Evolutionary conservation across 1,284 basidiomycete species (phyloP), one percentile per base, ranked within the genome.

Genomic region (Bjerkandera adusta): DNA sequence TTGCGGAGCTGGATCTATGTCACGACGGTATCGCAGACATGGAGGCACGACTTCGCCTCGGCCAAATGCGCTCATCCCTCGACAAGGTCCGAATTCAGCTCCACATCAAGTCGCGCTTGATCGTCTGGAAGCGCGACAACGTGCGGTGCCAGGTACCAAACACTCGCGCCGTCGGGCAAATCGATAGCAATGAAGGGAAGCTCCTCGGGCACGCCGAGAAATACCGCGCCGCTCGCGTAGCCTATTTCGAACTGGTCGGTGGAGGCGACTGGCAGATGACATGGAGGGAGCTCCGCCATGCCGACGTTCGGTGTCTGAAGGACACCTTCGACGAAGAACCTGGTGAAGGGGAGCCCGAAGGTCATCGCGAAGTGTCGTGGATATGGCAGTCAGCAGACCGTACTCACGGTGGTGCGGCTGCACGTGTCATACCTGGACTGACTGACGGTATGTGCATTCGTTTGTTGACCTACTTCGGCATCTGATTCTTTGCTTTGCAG

Each of bases 11-110:
- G 5, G n/a, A n/a, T 15, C 47, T 47, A n/a, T 43, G 36, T 25
- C 41, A 38, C n/a, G 45, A 36, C 4, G 7, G 45, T 47, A 7
- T 2, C 11, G 1, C n/a, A 21, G 24, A n/a, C n/a, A 52, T 56
- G 37, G 66, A 70, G 46, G 57, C 54, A 25, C 45, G 52, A 0
- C 54, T 69, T 21, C 59, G 63, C 0, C 55, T 54, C 20, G 63
- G 59, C 1, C 63, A 67, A 37, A 61, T 59, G 1, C 41, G 51
- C 3, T 59, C 57, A 5, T 34, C 51, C 0, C 56, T 70, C 0
- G 55, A 61, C 5, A 48, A 61, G 5, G 40, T 68, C 6, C 59
- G 64, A 1, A 50, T 52, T n/a, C 54, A 60, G 2, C 56, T 71
- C 1, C 58, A 57, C n/a, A 58, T 59, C 45, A 33, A 50, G 44